Evolutionary conservation across 257 asterid species (phyloP), one percentile per base, ranked within the genome.

Genomic region (Solanum sparsipilum): DNA sequence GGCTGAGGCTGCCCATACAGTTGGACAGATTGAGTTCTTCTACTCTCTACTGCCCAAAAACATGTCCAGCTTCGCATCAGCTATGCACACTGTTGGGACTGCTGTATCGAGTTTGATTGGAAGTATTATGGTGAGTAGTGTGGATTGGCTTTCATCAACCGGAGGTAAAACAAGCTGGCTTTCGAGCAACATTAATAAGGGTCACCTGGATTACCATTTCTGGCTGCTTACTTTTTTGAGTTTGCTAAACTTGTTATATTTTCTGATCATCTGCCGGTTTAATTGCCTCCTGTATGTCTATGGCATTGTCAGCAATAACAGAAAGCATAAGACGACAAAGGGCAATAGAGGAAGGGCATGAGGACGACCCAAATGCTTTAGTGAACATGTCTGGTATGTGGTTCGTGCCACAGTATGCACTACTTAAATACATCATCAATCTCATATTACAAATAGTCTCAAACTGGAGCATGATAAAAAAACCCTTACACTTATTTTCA

Each of bases 301-400:
- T 84, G 84, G 86, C 76, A 41, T 21, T 63, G 32, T 82, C 86
- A 63, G 91, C 90, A 34, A 36, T 84, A 87, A 65, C 68, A 20
- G 90, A 89, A 75, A 84, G 79, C 44, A 48, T 27, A 20, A 84
- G 91, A 46, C 87, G 83, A 5, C 35, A 68, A 36, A 52, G 27
- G 41, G 91, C 87, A 75, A 27, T 44, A 18, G 70, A 25, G 15
- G 15, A 27, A 72, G n/a, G 86, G 88, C 18, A 5, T 86, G 74
- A 72, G 58, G 86, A 63, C 20, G 83, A 87, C 46, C 89, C 88
- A 9, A 39, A n/a, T 25, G 65, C 63, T 18, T 32, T 89, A 67
- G 63, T 89, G n/a, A n/a, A 84, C 67, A 67, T 89, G 89, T 89
- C 91, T 9, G 91, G 87, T 6, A n/a, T 89, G 88, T 89, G 90